Evolutionary conservation across 169 alveolate genomes (phyloP), one percentile per base, ranked within the genome.

Genomic region (Plasmodium relictum): DNA sequence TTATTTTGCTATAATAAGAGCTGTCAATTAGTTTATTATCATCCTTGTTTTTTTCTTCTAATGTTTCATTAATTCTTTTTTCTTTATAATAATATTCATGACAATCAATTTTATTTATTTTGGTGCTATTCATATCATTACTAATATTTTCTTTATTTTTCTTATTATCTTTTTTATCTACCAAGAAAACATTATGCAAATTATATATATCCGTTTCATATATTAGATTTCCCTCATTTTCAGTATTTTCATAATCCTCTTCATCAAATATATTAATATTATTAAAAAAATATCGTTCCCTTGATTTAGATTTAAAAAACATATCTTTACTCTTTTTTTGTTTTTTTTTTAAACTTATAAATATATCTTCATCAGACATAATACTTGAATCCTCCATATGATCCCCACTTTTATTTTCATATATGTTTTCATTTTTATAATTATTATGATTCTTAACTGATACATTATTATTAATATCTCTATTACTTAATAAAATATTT

Each of bases 201-300:
- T 86, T 86, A 52, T 86, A 86, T 24, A 86, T 86, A 45, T 86
- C 87, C 12, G 92, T 86, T 73, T 72, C 88, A 54, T 71, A 86
- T 70, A 86, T 86, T 16, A 86, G 22, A 74, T 41, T 70, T 39
- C 44, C 18, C 9, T 86, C 88, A 12, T 42, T 71, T 41, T 50
- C 88, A 3, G 16, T 54, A 59, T 63, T 59, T 18, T 56, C 69
- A 45, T 86, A 24, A 58, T n/a, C 24, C 61, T 86, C 92, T 44
- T 86, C 92, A 58, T 86, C 58, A 74, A 70, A 86, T 12, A 86
- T 7, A 14, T 86, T 86, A 56, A 86, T 70, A 50, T 69, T 72
- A 72, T 71, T 86, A 72, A 86, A 86, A 86, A 86, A 86, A 42
- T 86, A 86, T 12, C 70, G 92, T 61, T 86, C 88, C 59, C 54